phyloP scores from a whole-genome alignment of 495 filamentous ascomycete genomes.

The Glonium stellatum region DNA sequence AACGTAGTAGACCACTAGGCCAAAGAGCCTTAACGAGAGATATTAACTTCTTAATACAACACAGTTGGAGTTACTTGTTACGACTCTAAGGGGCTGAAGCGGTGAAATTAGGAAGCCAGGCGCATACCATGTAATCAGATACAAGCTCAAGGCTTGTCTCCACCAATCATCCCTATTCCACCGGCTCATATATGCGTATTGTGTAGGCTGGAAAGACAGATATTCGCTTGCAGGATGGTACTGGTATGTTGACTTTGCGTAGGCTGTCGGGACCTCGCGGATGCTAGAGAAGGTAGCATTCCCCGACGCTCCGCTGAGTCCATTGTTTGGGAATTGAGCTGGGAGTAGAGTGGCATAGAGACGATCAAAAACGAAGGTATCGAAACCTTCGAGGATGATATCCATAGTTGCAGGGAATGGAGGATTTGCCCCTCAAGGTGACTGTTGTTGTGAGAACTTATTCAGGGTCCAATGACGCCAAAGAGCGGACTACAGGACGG shows the following conservation, averaged over 20 bases:
- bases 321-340: slow-evolving; percentile 44
- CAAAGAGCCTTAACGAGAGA: slow-evolving; percentile 63
- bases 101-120: slow-evolving; percentile 18
- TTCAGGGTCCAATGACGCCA: not conserved
- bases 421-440: slow-evolving; percentile 3
- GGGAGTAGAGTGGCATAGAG: slow-evolving; percentile 69
- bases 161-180: slow-evolving; percentile 75
- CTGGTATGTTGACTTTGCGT: slow-evolving; percentile 41
- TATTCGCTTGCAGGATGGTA: slow-evolving; percentile 69
- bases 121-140: slow-evolving; percentile 73
- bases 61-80: not conserved
- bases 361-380: slow-evolving; percentile 77
- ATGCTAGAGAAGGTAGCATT: slow-evolving; percentile 33
- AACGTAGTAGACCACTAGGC: slow-evolving; percentile 74
- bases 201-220: slow-evolving; percentile 60
- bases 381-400: slow-evolving; percentile 77
- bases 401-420: slow-evolving; percentile 57
- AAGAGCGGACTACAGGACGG: not conserved
- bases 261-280: slow-evolving; percentile 33
- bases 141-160: slow-evolving; percentile 70
- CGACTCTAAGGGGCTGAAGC: not conserved
- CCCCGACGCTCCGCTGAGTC: slow-evolving; percentile 23
- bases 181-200: slow-evolving; percentile 74
- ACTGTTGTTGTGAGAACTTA: not conserved
- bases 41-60: slow-evolving; percentile 11